Evolutionary conservation across 345 rosid species (phyloP).

Genomic region (Eucalyptus fibrosa): DNA sequence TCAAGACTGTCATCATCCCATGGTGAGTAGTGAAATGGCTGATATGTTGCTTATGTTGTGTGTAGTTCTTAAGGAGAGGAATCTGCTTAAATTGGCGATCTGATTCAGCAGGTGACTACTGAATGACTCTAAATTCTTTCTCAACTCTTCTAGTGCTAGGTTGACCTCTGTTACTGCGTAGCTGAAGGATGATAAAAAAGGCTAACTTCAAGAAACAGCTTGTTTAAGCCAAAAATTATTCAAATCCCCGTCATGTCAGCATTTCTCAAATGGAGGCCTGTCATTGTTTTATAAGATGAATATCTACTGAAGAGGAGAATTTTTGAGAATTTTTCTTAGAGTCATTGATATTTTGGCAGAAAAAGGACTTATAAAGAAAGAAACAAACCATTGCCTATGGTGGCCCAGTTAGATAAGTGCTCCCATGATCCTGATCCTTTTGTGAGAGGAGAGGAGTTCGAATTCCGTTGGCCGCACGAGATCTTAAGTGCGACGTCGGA

Average conservation of each 20-base stretch:
- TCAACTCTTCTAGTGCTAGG: background rate
- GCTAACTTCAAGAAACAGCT: background rate
- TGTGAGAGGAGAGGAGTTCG: no score
- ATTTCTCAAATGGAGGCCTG: background rate
- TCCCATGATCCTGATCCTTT: no score
- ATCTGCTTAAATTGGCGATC: background rate
- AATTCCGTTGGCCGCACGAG: fast-evolving
- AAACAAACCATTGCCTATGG: background rate
- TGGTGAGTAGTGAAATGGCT: background rate
- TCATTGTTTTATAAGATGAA: background rate
- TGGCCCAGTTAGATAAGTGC: no score
- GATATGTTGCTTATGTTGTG: background rate
- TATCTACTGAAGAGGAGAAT: background rate
- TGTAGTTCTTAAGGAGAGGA: background rate
- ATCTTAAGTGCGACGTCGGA: no score
- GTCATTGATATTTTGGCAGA: background rate
- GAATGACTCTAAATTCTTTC: background rate
- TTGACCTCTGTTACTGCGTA: background rate
- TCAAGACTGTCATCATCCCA: background rate
- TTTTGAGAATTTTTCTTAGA: background rate
- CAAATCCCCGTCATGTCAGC: background rate
- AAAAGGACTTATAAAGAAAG: background rate
- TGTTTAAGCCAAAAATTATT: background rate
- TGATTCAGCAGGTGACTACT: background rate
- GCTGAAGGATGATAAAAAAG: background rate